A percentile compares a stretch with the other conserved stretches of the same genome.
phyloP scores from a whole-genome alignment of 73 alveolate genomes.

The Paramecium sonneborni region DNA sequence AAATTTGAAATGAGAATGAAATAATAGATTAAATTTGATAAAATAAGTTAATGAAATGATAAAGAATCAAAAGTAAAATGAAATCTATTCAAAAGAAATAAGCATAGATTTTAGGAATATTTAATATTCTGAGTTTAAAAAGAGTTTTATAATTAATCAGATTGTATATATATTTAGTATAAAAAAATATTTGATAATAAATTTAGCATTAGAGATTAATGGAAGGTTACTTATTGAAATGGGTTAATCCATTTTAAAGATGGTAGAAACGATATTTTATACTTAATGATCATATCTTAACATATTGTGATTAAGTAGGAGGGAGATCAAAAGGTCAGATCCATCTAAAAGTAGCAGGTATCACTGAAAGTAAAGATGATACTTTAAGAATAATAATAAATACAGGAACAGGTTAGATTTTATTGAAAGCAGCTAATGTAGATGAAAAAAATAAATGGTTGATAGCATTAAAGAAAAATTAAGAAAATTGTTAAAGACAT shows the following conservation, averaged over 20 bases:
- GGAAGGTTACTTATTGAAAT: slow-evolving; percentile 74
- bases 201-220: neutral
- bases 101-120: neutral
- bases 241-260: slow-evolving; percentile 69
- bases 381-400: slow-evolving; percentile 58
- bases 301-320: slow-evolving; percentile 66
- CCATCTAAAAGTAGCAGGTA: slow-evolving; percentile 64
- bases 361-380: slow-evolving; percentile 60
- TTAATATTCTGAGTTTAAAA: neutral
- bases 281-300: slow-evolving; percentile 62
- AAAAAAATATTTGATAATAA: neutral
- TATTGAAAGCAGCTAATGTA: slow-evolving; percentile 50
- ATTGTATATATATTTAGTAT: neutral
- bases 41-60: no score
- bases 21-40: no score
- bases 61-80: no score
- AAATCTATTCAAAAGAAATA: no score
- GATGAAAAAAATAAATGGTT: slow-evolving; percentile 56
- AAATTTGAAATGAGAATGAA: no score
- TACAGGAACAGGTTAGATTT: slow-evolving; percentile 61
- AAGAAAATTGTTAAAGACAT: slow-evolving; percentile 11
- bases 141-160: neutral
- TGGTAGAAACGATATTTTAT: slow-evolving; percentile 73
- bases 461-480: slow-evolving; percentile 28
- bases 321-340: slow-evolving; percentile 60